Conservation (phyloP, 495 filamentous ascomycete species). For the Aeminium ludgeri region DNA sequence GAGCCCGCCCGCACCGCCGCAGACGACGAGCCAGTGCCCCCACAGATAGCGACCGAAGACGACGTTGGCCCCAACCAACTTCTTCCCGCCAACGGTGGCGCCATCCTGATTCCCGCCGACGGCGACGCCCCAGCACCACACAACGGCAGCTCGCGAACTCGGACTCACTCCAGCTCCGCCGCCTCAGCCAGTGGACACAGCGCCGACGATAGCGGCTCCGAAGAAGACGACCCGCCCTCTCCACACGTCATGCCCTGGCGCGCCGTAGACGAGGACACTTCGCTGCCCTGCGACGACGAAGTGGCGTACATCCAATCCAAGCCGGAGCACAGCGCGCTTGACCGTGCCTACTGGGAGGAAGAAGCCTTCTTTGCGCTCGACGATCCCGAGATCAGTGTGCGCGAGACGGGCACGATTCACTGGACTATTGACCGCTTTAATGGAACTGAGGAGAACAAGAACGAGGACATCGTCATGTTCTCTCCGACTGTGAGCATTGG, state of each 20-base stretch:
- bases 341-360: slow-evolving; percentile 44
- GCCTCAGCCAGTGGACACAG: slow-evolving; percentile 12
- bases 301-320: slow-evolving; percentile 39
- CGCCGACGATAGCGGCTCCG: slow-evolving; percentile 6
- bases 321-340: slow-evolving; percentile 36
- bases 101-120: too few species aligned
- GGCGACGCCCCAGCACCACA: too few species aligned
- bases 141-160: neutral
- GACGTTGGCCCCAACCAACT: too few species aligned
- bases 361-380: slow-evolving; percentile 40
- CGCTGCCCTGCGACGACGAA: slow-evolving; percentile 41
- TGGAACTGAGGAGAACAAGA: slow-evolving; percentile 43
- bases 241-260: slow-evolving; percentile 15
- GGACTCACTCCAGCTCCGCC: neutral
- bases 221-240: slow-evolving; percentile 1
- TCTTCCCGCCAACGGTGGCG: too few species aligned
- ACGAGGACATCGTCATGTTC: slow-evolving; percentile 40
- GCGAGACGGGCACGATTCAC: slow-evolving; percentile 37
- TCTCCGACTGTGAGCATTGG: slow-evolving; percentile 42
- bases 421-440: slow-evolving; percentile 45
- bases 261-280: slow-evolving; percentile 34
- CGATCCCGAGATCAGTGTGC: slow-evolving; percentile 40
- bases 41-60: too few species aligned
- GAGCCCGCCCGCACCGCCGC: too few species aligned
- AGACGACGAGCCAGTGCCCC: too few species aligned